phyloP scores from a whole-genome alignment of 768 basidiomycete species.

The Austroboletus eburneus region DNA sequence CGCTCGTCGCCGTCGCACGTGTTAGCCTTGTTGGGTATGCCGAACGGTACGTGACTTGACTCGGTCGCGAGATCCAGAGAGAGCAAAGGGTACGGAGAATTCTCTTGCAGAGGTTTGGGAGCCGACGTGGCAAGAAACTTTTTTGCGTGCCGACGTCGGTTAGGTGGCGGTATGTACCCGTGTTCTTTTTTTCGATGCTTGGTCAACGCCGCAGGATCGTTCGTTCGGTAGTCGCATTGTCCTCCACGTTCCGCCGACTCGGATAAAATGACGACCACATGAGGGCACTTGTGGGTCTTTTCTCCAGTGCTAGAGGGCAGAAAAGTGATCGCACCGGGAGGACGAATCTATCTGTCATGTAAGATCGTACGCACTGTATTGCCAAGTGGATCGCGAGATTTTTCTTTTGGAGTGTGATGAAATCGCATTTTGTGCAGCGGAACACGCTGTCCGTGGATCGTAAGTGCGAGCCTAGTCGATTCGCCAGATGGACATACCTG shows the following conservation, averaged over 20 bases:
- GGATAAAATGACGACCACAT: neutral
- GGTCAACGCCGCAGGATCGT: slow-evolving; percentile 23
- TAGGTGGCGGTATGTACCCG: slow-evolving; percentile 13
- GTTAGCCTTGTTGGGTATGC: neutral
- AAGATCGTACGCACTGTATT: slow-evolving; percentile 14
- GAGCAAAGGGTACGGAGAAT: neutral
- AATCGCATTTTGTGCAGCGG: slow-evolving; percentile 14
- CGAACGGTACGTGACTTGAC: neutral
- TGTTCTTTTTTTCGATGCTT: slow-evolving; percentile 24
- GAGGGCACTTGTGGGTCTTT: slow-evolving; percentile 9
- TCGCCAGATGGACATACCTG: slow-evolving; percentile 1
- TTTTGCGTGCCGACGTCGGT: neutral
- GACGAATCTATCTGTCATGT: neutral
- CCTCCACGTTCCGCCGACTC: neutral
- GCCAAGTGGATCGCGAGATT: slow-evolving; percentile 16
- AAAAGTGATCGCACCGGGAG: neutral
- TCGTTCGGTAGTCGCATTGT: slow-evolving; percentile 18
- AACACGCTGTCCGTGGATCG: slow-evolving; percentile 3
- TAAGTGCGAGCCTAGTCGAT: neutral
- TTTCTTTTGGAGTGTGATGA: slow-evolving; percentile 17
- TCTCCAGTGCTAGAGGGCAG: slow-evolving; percentile 19
- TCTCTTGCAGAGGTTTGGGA: neutral
- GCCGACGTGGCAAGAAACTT: neutral
- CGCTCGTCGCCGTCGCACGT: too few relatives aligned
- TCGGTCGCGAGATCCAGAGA: too few relatives aligned